Percentiles rank a stretch among this genome's conserved stretches.
These are phyloP conservation scores for Poterioochromonas sp. DNA, from an alignment of 352 stramenopile species.

Conservation along the genomic window DNA sequence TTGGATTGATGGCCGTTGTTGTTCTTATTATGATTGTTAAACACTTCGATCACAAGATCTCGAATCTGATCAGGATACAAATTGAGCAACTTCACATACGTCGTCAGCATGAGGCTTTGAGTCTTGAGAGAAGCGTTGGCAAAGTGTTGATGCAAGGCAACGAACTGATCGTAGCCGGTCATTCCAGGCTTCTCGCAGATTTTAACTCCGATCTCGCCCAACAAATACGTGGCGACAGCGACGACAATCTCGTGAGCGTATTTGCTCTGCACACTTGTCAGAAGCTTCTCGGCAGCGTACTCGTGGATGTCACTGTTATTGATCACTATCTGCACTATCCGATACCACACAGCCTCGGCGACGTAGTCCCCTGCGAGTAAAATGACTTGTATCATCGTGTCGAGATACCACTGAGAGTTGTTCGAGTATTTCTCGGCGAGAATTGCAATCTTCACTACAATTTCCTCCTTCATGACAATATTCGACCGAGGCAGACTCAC, in stretches of 20 bases:
- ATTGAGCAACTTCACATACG: conserved; percentile 90
- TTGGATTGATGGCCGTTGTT: too few relatives aligned
- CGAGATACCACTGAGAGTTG: conserved; percentile 89
- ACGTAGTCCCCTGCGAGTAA: conserved; percentile 75
- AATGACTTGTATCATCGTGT: conserved; percentile 85
- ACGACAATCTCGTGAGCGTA: conserved; percentile 87
- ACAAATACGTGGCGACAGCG: conserved; percentile 83
- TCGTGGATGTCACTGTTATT: conserved; percentile 81
- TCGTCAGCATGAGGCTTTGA: conserved; percentile 82
- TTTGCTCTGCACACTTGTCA: conserved; percentile 72
- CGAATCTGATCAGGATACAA: conserved; percentile 67
- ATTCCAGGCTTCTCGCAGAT: conserved; percentile 72
- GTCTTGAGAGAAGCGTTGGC: conserved; percentile 63
- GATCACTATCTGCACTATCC: conserved; percentile 96
- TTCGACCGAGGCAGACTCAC: conserved; percentile 83
- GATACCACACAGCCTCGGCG: conserved; percentile 90
- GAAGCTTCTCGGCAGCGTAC: conserved; percentile 86
- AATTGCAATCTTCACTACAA: conserved; percentile 97
- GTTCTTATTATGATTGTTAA: too few relatives aligned
- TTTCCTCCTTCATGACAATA: conserved; percentile 77
- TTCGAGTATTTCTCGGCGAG: conserved; percentile 92
- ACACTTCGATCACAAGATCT: conserved; percentile 74
- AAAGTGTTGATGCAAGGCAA: conserved; percentile 92
- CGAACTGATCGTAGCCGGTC: conserved; percentile 82
- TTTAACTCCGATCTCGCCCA: conserved; percentile 94